Conservation (phyloP, 1,284 basidiomycete genomes). For the Ceratobasidium sp. region DNA sequence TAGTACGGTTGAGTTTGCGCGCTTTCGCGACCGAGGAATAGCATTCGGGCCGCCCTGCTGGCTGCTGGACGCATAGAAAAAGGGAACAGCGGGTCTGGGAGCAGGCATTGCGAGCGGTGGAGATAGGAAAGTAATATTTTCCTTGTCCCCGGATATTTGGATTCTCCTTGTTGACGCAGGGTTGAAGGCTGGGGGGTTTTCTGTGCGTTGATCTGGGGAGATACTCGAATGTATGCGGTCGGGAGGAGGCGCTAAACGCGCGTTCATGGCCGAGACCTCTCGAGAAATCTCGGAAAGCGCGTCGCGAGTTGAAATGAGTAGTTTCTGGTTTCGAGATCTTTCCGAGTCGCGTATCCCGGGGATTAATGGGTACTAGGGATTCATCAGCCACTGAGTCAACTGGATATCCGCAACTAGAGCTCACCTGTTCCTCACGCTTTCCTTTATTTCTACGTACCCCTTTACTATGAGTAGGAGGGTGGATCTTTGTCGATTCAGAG, state of each 20-base stretch:
- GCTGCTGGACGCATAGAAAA: background rate
- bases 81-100: background rate
- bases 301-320: background rate
- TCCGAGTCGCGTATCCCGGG: background rate
- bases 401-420: background rate
- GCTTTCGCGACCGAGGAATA: background rate
- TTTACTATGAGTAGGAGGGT: constrained; percentile 5
- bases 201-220: background rate
- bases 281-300: background rate
- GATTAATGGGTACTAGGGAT: background rate
- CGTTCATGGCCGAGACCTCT: background rate
- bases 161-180: too few species aligned
- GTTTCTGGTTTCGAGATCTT: background rate
- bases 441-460: background rate
- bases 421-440: background rate
- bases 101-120: background rate
- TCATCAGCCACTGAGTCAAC: background rate
- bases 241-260: background rate
- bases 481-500: background rate
- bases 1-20: background rate
- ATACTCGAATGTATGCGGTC: constrained; percentile 16
- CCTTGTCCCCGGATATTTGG: background rate
- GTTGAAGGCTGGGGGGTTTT: background rate
- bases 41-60: background rate
- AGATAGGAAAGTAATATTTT: background rate